Conservation (phyloP, 306 rosid species). For the Lotus japonicus region DNA sequence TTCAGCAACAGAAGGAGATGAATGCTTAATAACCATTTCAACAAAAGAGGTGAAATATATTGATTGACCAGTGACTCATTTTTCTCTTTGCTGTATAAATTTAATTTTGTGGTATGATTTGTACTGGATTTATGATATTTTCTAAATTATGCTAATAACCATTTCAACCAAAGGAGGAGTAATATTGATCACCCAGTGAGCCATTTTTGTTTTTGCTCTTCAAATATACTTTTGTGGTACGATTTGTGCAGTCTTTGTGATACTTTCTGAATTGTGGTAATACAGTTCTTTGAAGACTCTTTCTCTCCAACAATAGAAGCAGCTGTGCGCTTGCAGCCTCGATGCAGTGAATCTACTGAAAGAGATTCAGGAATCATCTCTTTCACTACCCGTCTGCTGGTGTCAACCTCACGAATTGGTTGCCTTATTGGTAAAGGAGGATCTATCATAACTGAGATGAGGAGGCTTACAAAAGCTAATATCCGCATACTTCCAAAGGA, state of each 20-base stretch:
- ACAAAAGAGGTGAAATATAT: conserved; percentile 70
- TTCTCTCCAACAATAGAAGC: conserved; percentile 85
- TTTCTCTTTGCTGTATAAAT: neutral
- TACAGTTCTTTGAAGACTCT: conserved; percentile 82
- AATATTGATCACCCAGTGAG: neutral
- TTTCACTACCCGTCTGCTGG: conserved; percentile 87
- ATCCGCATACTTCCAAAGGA: conserved; percentile 87
- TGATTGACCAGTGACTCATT: neutral
- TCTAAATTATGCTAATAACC: neutral
- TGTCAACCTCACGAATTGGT: conserved; percentile 90
- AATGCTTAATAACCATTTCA: conserved; percentile 73
- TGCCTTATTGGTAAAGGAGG: conserved; percentile 99
- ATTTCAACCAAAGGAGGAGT: neutral
- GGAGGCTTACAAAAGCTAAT: conserved; percentile 88
- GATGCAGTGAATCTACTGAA: conserved; percentile 91
- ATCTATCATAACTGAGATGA: conserved; percentile 87
- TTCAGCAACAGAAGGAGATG: conserved; percentile 79
- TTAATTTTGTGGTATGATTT: neutral
- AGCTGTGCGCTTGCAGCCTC: conserved; percentile 91
- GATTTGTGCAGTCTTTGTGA: conserved; percentile 11
- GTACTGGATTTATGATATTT: neutral
- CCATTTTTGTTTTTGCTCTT: neutral
- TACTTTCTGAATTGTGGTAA: conserved; percentile 8
- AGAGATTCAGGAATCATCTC: conserved; percentile 95
- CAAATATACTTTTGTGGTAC: neutral